These are phyloP conservation scores for Lathyrus tuberosus DNA, from an alignment of 306 rosid genomes.

Conservation along the genomic window DNA sequence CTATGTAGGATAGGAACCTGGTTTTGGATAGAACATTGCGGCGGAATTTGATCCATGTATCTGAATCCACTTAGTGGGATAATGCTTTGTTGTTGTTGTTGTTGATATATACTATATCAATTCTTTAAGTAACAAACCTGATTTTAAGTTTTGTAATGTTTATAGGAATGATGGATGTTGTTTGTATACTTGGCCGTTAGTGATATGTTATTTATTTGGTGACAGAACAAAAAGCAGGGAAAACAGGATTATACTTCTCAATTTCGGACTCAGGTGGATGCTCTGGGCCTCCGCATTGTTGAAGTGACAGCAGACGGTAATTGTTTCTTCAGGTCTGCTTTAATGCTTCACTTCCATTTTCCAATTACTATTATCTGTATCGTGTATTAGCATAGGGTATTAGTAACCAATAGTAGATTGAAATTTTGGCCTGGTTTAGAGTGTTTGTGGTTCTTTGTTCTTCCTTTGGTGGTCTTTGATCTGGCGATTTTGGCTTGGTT, in stretches of 20 bases:
- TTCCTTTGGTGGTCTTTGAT: too few relatives aligned
- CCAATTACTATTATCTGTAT: constrained; percentile 29
- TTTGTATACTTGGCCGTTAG: constrained; percentile 4
- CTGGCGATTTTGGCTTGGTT: too few relatives aligned
- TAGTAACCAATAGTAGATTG: neutral
- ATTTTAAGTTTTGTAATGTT: constrained; percentile 25
- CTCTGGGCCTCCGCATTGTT: constrained; percentile 60
- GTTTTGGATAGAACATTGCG: too few relatives aligned
- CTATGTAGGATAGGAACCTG: too few relatives aligned
- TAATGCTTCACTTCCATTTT: constrained; percentile 33
- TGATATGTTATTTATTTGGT: constrained; percentile 26
- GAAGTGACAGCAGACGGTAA: constrained; percentile 89
- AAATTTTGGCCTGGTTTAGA: too few relatives aligned
- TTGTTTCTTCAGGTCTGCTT: constrained; percentile 86
- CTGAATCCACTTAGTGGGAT: too few relatives aligned
- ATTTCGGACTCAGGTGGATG: constrained; percentile 71
- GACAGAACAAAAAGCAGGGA: constrained; percentile 67
- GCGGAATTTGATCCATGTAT: too few relatives aligned
- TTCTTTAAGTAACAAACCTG: constrained; percentile 16
- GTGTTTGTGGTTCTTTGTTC: too few relatives aligned
- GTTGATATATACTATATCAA: neutral
- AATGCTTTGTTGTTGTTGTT: too few relatives aligned
- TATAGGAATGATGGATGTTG: constrained; percentile 13
- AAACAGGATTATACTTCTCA: constrained; percentile 58
- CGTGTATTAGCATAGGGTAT: neutral